Evolutionary conservation across 805 yeast genomes (phyloP), one percentile per base, ranked within the genome.

Genomic region (Candida awuae): DNA sequence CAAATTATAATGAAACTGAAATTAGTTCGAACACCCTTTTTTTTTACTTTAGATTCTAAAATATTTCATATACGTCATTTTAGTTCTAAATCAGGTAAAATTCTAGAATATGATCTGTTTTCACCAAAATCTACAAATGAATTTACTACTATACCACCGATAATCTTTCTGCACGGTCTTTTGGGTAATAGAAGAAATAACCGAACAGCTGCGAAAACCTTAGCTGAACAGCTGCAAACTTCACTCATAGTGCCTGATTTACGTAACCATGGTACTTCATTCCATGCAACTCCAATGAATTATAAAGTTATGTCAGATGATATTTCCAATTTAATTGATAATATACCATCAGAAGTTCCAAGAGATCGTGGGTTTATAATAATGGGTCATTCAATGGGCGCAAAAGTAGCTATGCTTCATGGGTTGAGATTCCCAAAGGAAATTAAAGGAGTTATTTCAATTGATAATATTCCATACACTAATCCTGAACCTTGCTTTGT

Each of bases 191-290:
- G 75, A 45, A 59, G 71, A 22, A 90, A 87, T 59, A 85, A 84
- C 52, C 64, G 95, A 42, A 68, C 85, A 0, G 84, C 87, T 12
- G 82, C 85, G 9, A 73, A 74, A 52, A 65, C 63, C 37, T 56
- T 81, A 28, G 67, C 75, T 12, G 44, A 47, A 14, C 27, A 25
- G 10, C 54, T 81, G 44, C 55, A 62, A n/a, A 64, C 84, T 16
- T 73, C 75, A 37, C 74, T 83, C 1, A 76, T 72, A 48, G 68
- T 80, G 35, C 64, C 83, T 14, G 97, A 90, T 57, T 65, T 88
- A 41, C 67, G 97, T 41, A 90, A 92, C 59, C 96, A 90, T 58
- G 98, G 98, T 2, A 74, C 70, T 4, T 82, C 95, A 4, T 95
- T 95, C 4, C 94, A 83, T 50, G 55, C 56, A n/a, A 51, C 61